Percentiles rank a stretch among this genome's conserved stretches.
Evolutionary conservation across 2,329 filamentous ascomycete species (phyloP).

Genomic region (Clonostachys solani): DNA sequence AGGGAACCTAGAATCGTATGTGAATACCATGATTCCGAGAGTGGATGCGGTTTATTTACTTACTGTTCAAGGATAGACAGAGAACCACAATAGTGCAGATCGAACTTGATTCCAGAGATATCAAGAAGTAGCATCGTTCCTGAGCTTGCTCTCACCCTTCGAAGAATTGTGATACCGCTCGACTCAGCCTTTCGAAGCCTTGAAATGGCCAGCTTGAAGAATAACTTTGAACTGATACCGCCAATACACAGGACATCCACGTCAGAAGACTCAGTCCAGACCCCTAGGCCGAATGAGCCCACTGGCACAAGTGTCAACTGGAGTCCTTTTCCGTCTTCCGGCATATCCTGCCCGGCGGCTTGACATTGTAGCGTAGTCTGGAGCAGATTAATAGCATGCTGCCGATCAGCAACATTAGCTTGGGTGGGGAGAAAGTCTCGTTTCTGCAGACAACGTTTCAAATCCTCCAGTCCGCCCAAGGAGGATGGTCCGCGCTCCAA

Average conservation of each 20-base stretch:
- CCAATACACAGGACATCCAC: constrained; percentile 65
- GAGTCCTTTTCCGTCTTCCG: constrained; percentile 11
- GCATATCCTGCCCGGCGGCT: constrained; percentile 4
- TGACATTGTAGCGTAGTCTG: constrained; percentile 32
- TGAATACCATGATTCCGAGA: background rate
- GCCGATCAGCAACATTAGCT: constrained; percentile 33
- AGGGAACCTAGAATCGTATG: constrained; percentile 31
- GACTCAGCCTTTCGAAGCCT: constrained; percentile 42
- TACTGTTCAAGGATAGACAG: constrained; percentile 45
- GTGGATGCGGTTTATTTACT: background rate
- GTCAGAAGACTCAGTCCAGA: constrained; percentile 58
- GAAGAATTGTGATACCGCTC: constrained; percentile 43
- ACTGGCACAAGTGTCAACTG: constrained; percentile 52
- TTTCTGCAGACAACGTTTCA: constrained; percentile 30
- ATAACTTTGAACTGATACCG: constrained; percentile 53
- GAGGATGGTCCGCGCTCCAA: constrained; percentile 17
- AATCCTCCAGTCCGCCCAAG: constrained; percentile 21
- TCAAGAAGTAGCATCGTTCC: constrained; percentile 63
- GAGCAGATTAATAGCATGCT: constrained; percentile 39
- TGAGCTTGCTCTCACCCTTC: constrained; percentile 52
- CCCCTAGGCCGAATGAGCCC: constrained; percentile 61
- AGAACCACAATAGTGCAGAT: constrained; percentile 64
- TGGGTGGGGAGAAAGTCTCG: constrained; percentile 39
- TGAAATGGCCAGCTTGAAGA: constrained; percentile 55
- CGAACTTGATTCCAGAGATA: constrained; percentile 52